Percentiles rank a stretch among this genome's conserved stretches.
phyloP scores from a whole-genome alignment of 2,329 filamentous ascomycete species.

The Juglanconis oblonga region DNA sequence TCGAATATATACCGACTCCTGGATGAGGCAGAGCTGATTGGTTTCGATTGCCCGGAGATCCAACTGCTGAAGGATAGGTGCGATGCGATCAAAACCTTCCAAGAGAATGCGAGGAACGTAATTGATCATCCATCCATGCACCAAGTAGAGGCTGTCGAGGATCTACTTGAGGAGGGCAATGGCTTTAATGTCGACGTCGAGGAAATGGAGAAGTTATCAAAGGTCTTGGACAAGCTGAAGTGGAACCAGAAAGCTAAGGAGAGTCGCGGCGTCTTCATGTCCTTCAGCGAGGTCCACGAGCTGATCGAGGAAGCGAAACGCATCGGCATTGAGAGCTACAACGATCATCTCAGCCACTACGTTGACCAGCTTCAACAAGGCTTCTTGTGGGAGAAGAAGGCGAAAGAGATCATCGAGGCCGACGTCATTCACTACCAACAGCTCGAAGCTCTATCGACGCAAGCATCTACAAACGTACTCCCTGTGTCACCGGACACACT shows the following conservation, averaged over 20 bases:
- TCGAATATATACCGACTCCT: slow-evolving; percentile 85
- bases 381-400: slow-evolving; percentile 88
- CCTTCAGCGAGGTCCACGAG: slow-evolving; percentile 73
- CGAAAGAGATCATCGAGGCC: slow-evolving; percentile 86
- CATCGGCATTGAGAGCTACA: slow-evolving; percentile 74
- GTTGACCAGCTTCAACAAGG: slow-evolving; percentile 74
- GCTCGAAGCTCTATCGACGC: slow-evolving; percentile 83
- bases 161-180: slow-evolving; percentile 84
- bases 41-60: slow-evolving; percentile 93
- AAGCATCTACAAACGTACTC: slow-evolving; percentile 66
- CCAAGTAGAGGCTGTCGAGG: slow-evolving; percentile 75
- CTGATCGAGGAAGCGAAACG: slow-evolving; percentile 76
- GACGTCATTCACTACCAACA: slow-evolving; percentile 93
- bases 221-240: slow-evolving; percentile 76
- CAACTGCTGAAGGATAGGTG: slow-evolving; percentile 79
- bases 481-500: slow-evolving; percentile 83
- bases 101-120: slow-evolving; percentile 68
- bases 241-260: slow-evolving; percentile 80
- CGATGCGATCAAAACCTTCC: slow-evolving; percentile 80
- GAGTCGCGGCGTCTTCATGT: slow-evolving; percentile 62
- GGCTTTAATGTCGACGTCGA: slow-evolving; percentile 89
- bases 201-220: slow-evolving; percentile 79
- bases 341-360: slow-evolving; percentile 75
- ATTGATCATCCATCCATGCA: slow-evolving; percentile 62
- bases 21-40: slow-evolving; percentile 77